Conservation (phyloP, 2,329 filamentous ascomycete genomes). For the Cytospora paraplurivora region DNA sequence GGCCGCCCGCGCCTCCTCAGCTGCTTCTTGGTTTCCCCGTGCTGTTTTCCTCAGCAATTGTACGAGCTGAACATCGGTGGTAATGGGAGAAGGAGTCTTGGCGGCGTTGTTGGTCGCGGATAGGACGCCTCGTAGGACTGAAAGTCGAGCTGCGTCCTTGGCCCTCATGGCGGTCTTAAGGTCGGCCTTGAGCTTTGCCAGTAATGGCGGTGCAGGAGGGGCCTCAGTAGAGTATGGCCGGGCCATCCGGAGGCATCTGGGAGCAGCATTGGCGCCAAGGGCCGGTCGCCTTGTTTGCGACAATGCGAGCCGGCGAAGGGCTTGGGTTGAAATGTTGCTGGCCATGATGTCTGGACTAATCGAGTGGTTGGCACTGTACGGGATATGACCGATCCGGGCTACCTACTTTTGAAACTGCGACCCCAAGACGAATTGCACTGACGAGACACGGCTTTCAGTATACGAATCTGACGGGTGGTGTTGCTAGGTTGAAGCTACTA, state of each 20-base stretch:
- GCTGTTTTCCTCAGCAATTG: constrained; percentile 66
- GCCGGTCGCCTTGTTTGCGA: constrained; percentile 15
- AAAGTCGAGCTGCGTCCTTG: constrained; percentile 65
- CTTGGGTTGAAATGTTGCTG: constrained; percentile 15
- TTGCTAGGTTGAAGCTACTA: not conserved
- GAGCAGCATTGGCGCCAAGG: constrained; percentile 16
- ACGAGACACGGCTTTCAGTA: not conserved
- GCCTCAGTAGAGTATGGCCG: constrained; percentile 39
- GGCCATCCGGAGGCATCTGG: constrained; percentile 30
- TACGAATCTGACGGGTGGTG: not conserved
- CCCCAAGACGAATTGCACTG: not conserved
- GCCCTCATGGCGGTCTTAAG: constrained; percentile 67
- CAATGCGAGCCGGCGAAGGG: constrained; percentile 21
- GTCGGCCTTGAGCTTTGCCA: constrained; percentile 59
- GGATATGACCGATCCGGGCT: not conserved
- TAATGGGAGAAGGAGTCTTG: constrained; percentile 66
- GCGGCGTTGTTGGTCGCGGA: constrained; percentile 73
- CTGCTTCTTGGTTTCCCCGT: constrained; percentile 58
- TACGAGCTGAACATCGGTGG: constrained; percentile 70
- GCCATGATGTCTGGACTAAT: constrained; percentile 13
- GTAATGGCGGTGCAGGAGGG: constrained; percentile 44
- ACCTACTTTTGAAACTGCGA: not conserved
- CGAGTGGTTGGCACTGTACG: not conserved
- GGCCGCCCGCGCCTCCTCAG: constrained; percentile 63
- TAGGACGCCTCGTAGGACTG: constrained; percentile 69